Evolutionary conservation across 2,329 filamentous ascomycete genomes (phyloP), one percentile per base, ranked within the genome.

Genomic region (Fusarium paranaense): DNA sequence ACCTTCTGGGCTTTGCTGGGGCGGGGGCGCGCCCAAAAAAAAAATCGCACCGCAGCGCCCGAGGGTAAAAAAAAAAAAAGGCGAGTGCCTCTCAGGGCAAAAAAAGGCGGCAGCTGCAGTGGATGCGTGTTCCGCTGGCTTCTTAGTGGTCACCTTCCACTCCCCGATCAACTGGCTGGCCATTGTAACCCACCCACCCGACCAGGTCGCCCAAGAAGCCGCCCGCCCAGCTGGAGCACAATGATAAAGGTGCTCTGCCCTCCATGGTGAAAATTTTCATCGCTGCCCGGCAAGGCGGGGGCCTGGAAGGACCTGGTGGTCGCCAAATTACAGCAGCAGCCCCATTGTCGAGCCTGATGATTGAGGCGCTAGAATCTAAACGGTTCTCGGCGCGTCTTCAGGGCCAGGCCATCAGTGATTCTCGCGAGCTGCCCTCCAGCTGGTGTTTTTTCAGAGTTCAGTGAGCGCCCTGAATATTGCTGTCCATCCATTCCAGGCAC

Each of bases 51-150:
- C 56, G 71, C 66, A 69, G 64, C 64, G 62, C 71, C 62, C 71
- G 58, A 69, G 42, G 59, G 66, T 69, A 65, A 8, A 61, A 62
- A 35, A 47, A 27, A 42, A 59, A 70, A 71, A 71, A 57, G 60
- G 67, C 61, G 67, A 66, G 70, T 20, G 11, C 59, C 63, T 62
- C 62, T 40, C 58, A 54, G 52, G 56, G 33, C 16, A 30, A 62
- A 61, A 65, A 76, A 75, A 74, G 60, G 73, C 69, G 76, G 70
- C 76, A 70, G 75, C 70, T 78, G 66, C 71, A 72, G 72, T 69
- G 75, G 70, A 59, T 64, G 69, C 72, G 67, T 66, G 73, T 69
- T 68, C 67, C 64, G 40, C 37, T 38, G 50, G 62, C 50, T 64
- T 66, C 63, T 61, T 70, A 73, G 72, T 75, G 72, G 72, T 60